Evolutionary conservation across 305 asterid genomes (phyloP).

Genomic region (Fraxinus latifolia): DNA sequence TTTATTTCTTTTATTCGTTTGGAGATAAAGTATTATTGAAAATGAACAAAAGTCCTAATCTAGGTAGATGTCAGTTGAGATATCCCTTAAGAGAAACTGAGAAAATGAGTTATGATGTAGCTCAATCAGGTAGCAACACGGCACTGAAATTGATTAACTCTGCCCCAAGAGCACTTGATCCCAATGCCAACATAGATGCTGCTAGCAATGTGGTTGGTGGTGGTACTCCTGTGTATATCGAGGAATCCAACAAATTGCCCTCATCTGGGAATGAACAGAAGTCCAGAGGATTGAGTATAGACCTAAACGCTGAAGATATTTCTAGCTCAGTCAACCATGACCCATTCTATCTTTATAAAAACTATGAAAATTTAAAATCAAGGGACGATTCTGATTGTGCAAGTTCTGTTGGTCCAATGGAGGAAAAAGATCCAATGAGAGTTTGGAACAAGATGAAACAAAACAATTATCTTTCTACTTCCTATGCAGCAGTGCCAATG

Average conservation of each 20-base stretch:
- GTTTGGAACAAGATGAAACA: slow-evolving; percentile 52
- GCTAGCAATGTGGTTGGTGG: slow-evolving; percentile 17
- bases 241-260: slow-evolving; percentile 27
- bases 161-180: slow-evolving; percentile 43
- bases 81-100: background rate
- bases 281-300: slow-evolving; percentile 28
- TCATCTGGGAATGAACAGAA: slow-evolving; percentile 30
- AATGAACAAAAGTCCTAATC: background rate
- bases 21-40: background rate
- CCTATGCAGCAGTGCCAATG: slow-evolving; percentile 38
- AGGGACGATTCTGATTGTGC: slow-evolving; percentile 44
- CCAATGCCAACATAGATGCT: slow-evolving; percentile 39
- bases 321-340: slow-evolving; percentile 30
- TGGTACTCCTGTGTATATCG: slow-evolving; percentile 26
- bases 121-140: slow-evolving; percentile 36
- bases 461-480: slow-evolving; percentile 41
- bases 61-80: background rate
- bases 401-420: slow-evolving; percentile 47
- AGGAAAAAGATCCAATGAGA: slow-evolving; percentile 40
- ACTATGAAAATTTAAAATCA: slow-evolving; percentile 19
- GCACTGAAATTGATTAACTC: slow-evolving; percentile 14
- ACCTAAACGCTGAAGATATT: slow-evolving; percentile 36
- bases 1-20: background rate
- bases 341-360: slow-evolving; percentile 25
- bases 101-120: slow-evolving; percentile 26